A percentile compares a stretch with the other conserved stretches of the same genome.
Evolutionary conservation across 805 yeast genomes (phyloP).

Genomic region (Starmerella stellata): DNA sequence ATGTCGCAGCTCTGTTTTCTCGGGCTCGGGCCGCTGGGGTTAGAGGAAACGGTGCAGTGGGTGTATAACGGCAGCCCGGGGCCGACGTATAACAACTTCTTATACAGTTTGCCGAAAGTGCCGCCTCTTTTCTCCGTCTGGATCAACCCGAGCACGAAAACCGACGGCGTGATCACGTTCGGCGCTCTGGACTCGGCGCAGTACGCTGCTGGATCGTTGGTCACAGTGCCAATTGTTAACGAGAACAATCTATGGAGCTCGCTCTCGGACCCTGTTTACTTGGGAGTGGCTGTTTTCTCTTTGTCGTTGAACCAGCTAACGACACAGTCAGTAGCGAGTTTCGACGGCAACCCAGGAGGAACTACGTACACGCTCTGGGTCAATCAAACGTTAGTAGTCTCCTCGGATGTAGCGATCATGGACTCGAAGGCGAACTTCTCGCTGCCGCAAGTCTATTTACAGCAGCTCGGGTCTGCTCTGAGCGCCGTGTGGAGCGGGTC

Average conservation of each 20-base stretch:
- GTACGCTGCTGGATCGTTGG: conserved; percentile 1
- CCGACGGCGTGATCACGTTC: conserved; percentile 4
- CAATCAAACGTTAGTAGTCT: not conserved
- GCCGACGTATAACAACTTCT: conserved; percentile 6
- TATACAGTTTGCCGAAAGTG: not conserved
- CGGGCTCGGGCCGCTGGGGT: conserved; percentile 13
- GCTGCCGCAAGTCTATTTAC: conserved; percentile 3
- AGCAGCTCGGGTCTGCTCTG: conserved; percentile 1
- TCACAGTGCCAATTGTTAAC: conserved; percentile 3
- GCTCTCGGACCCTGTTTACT: conserved; percentile 6
- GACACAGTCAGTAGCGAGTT: too few relatives aligned
- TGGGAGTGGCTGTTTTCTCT: conserved; percentile 1
- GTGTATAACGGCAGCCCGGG: conserved; percentile 1
- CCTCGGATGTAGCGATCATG: conserved; percentile 4
- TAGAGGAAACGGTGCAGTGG: conserved; percentile 7
- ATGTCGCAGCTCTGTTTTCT: not conserved
- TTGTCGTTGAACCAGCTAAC: not conserved
- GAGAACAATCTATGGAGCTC: not conserved
- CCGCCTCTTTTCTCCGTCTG: conserved; percentile 7
- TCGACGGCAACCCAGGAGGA: too few relatives aligned
- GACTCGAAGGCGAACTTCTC: conserved; percentile 4
- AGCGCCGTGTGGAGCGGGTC: conserved; percentile 6
- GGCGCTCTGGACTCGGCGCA: conserved; percentile 10
- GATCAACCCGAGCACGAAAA: conserved; percentile 7
- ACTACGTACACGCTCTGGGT: not conserved